Percentiles rank a stretch among this genome's conserved stretches.
Evolutionary conservation across 306 rosid genomes (phyloP).

Genomic region (Hippophae gyantsensis): DNA sequence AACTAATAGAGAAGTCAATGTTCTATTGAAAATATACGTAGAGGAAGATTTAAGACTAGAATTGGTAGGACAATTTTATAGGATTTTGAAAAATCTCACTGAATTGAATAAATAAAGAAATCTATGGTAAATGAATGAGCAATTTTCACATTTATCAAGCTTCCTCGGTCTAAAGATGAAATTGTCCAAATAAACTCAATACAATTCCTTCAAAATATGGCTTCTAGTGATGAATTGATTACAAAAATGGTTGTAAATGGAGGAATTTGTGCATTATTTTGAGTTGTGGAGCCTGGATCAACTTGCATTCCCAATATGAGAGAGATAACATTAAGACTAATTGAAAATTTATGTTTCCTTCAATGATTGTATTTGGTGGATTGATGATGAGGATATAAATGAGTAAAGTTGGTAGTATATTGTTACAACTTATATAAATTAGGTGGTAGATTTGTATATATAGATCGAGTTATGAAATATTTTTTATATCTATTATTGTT

Average conservation of each 20-base stretch:
- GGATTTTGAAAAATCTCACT: conserved; percentile 57
- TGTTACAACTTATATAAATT: too few relatives aligned
- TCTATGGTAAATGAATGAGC: conserved; percentile 77
- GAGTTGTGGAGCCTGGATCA: conserved; percentile 47
- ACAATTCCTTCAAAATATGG: conserved; percentile 46
- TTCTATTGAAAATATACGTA: conserved; percentile 52
- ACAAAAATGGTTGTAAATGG: conserved; percentile 51
- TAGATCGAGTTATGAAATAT: too few relatives aligned
- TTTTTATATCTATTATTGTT: too few relatives aligned
- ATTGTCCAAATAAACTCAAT: conserved; percentile 52
- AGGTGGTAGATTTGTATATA: too few relatives aligned
- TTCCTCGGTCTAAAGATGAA: conserved; percentile 50
- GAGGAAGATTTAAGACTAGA: conserved; percentile 30
- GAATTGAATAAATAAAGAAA: conserved; percentile 69
- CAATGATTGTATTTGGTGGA: conserved; percentile 17
- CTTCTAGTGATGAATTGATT: conserved; percentile 53
- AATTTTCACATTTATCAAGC: conserved; percentile 39
- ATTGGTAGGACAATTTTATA: conserved; percentile 46
- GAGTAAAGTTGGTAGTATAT: too few relatives aligned
- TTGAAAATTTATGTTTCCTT: conserved; percentile 54
- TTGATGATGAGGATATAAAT: too few relatives aligned
- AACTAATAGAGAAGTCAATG: conserved; percentile 77
- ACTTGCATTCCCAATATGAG: conserved; percentile 38
- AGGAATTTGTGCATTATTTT: conserved; percentile 44
- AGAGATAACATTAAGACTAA: conserved; percentile 50